These are phyloP conservation scores for Pythium folliculosum DNA, from an alignment of 352 stramenopile genomes.

Conservation along the genomic window DNA sequence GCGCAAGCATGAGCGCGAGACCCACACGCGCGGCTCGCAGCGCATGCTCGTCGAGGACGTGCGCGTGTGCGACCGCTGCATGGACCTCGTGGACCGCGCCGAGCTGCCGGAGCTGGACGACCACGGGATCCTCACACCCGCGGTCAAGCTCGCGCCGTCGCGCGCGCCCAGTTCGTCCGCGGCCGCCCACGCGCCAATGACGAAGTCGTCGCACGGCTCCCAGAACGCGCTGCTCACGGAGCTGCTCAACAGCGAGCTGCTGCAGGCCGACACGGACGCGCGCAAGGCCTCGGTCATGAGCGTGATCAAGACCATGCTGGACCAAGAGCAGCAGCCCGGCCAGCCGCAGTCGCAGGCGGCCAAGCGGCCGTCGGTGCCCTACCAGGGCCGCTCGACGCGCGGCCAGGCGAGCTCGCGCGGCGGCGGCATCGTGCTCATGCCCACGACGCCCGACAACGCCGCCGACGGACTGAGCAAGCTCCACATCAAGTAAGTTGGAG, in stretches of 20 bases:
- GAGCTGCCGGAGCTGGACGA: conserved; percentile 47
- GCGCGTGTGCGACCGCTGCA: conserved; percentile 61
- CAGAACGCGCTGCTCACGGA: conserved; percentile 38
- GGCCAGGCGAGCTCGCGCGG: background rate
- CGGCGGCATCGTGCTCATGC: conserved; percentile 21
- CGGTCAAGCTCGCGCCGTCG: conserved; percentile 34
- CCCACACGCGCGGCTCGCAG: conserved; percentile 12
- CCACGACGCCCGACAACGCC: background rate
- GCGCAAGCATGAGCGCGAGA: conserved; percentile 35
- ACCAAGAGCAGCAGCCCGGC: conserved; percentile 33
- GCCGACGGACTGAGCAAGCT: background rate
- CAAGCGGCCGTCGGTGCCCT: background rate
- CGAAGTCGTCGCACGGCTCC: background rate
- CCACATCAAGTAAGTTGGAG: background rate
- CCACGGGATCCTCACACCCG: conserved; percentile 27
- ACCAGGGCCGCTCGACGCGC: background rate
- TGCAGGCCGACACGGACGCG: conserved; percentile 34
- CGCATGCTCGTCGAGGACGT: conserved; percentile 34
- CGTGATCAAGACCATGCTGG: conserved; percentile 58
- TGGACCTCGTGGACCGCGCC: conserved; percentile 54
- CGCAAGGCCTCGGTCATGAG: conserved; percentile 45
- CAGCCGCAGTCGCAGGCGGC: background rate
- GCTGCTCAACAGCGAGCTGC: conserved; percentile 43
- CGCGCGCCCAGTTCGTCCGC: background rate
- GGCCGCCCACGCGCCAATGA: background rate